Percentiles rank a stretch among this genome's conserved stretches.
phyloP scores from a whole-genome alignment of 352 stramenopile species.

The Phytopythium aichiense region DNA sequence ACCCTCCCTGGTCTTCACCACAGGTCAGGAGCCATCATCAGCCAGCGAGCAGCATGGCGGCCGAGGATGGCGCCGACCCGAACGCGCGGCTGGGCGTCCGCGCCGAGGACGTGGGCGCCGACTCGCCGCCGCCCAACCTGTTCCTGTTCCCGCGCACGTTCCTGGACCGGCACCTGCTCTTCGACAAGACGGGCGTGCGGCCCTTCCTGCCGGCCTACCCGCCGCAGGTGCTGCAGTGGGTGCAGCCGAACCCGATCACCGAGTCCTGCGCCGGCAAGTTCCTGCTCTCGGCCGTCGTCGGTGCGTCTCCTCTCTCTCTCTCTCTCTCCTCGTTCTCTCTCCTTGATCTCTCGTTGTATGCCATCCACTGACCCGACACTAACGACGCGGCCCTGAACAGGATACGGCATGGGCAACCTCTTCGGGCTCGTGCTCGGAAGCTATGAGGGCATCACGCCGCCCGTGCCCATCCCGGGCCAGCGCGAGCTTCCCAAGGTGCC shows the following conservation, averaged over 20 bases:
- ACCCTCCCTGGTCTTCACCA: neutral
- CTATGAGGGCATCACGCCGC: slow-evolving; percentile 84
- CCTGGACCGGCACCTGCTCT: slow-evolving; percentile 38
- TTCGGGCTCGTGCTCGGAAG: slow-evolving; percentile 78
- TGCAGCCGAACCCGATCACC: slow-evolving; percentile 43
- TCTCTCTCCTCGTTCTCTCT: neutral
- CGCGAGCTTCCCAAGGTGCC: slow-evolving; percentile 76
- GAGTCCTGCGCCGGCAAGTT: slow-evolving; percentile 83
- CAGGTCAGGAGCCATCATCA: neutral
- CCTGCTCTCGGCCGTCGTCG: slow-evolving; percentile 72
- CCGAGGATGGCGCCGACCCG: slow-evolving; percentile 19
- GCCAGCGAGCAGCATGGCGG: neutral
- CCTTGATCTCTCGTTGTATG: neutral
- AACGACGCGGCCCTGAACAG: slow-evolving; percentile 13
- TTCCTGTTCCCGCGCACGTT: slow-evolving; percentile 78
- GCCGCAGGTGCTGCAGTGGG: slow-evolving; percentile 12
- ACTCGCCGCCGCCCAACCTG: slow-evolving; percentile 61
- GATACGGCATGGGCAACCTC: slow-evolving; percentile 76
- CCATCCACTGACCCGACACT: too few species aligned
- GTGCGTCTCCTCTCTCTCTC: slow-evolving; percentile 23
- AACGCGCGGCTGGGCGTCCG: slow-evolving; percentile 57
- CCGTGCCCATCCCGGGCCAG: slow-evolving; percentile 74
- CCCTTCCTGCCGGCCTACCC: slow-evolving; percentile 67
- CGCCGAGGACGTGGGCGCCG: slow-evolving; percentile 49
- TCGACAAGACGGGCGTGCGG: slow-evolving; percentile 52